phyloP scores from a whole-genome alignment of 148 eudicot species.

The Vaccinium corymbosum region DNA sequence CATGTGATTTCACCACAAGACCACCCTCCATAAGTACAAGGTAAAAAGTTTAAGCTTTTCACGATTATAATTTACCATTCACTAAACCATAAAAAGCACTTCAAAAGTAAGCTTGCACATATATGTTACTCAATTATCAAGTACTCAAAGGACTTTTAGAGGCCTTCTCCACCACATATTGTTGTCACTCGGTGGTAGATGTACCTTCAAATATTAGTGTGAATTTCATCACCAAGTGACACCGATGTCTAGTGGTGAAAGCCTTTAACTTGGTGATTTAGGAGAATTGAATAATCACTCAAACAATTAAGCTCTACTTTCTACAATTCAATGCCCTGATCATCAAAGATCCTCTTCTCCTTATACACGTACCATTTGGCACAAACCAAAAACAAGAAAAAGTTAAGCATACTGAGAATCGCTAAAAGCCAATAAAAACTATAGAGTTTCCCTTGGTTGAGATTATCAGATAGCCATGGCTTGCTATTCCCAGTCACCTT shows the following conservation, averaged over 20 bases:
- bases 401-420: background rate
- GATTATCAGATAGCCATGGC: conserved; percentile 85
- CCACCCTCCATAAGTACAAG: too few relatives aligned
- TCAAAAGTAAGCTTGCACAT: background rate
- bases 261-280: too few relatives aligned
- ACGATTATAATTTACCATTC: too few relatives aligned
- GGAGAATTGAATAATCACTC: too few relatives aligned
- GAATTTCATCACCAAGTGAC: too few relatives aligned
- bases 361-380: background rate
- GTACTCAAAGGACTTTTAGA: background rate
- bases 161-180: too few relatives aligned
- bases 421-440: conserved; percentile 72
- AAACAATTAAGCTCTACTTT: background rate
- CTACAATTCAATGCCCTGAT: background rate
- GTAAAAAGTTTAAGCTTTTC: too few relatives aligned
- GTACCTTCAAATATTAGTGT: too few relatives aligned
- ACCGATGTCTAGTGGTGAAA: too few relatives aligned
- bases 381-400: background rate
- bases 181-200: too few relatives aligned
- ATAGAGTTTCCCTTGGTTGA: conserved; percentile 72
- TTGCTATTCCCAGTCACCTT: conserved; percentile 9
- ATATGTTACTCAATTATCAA: background rate
- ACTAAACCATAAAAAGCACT: background rate
- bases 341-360: background rate
- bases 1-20: too few relatives aligned